These are phyloP conservation scores for Lachancea quebecensis DNA, from an alignment of 805 yeast genomes.

Conservation along the genomic window DNA sequence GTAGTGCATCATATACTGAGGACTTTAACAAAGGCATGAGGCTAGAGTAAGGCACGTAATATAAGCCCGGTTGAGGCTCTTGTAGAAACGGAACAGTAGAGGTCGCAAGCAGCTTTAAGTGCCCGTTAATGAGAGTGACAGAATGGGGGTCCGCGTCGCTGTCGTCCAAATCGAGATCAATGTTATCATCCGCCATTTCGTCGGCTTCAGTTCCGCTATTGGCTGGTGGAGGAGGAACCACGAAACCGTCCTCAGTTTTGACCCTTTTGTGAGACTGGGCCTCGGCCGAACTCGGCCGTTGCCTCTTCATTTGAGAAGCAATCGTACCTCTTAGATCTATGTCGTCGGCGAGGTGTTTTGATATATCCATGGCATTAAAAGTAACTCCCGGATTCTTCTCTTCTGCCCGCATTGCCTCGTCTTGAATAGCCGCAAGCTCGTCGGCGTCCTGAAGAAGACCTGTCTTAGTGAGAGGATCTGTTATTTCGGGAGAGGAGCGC, in stretches of 20 bases:
- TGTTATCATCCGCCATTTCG: slow-evolving; percentile 26
- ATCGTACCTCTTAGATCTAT: slow-evolving; percentile 43
- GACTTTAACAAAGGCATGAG: slow-evolving; percentile 42
- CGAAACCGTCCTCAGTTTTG: slow-evolving; percentile 37
- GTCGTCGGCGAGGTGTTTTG: slow-evolving; percentile 34
- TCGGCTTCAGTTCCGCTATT: slow-evolving; percentile 24
- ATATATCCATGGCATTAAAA: slow-evolving; percentile 40
- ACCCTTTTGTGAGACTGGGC: slow-evolving; percentile 31
- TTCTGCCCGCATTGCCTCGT: slow-evolving; percentile 26
- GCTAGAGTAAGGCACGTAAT: slow-evolving; percentile 55
- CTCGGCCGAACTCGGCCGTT: slow-evolving; percentile 23
- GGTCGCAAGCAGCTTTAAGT: slow-evolving; percentile 56
- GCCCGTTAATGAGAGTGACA: slow-evolving; percentile 44
- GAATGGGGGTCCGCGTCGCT: slow-evolving; percentile 29
- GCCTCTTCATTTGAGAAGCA: slow-evolving; percentile 35
- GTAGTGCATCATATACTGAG: slow-evolving; percentile 46
- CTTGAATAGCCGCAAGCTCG: slow-evolving; percentile 24
- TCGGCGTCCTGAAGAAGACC: slow-evolving; percentile 49
- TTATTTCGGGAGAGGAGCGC: slow-evolving; percentile 40
- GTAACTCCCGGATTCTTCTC: slow-evolving; percentile 30
- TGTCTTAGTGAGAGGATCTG: slow-evolving; percentile 37
- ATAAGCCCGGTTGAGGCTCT: slow-evolving; percentile 49
- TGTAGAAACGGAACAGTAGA: slow-evolving; percentile 51
- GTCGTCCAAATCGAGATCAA: slow-evolving; percentile 30
- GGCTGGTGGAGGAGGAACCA: slow-evolving; percentile 24